Conservation (phyloP, 2,329 filamentous ascomycete species). For the Chaetomiaceae sp. region DNA sequence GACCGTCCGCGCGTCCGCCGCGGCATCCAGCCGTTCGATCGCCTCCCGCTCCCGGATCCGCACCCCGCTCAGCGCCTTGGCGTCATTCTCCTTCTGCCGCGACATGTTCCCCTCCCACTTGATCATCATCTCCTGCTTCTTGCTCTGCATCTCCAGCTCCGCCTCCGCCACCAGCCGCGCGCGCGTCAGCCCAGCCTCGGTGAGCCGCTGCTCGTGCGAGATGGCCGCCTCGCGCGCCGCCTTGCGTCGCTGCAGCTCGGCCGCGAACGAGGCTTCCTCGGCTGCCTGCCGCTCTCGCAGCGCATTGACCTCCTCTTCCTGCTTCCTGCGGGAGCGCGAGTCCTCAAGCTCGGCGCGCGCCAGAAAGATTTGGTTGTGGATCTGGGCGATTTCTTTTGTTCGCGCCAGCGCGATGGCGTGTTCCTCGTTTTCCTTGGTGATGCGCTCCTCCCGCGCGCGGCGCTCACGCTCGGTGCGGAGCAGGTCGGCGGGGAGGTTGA, state of each 20-base stretch:
- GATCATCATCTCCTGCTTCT: slow-evolving; percentile 41
- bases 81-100: slow-evolving; percentile 44
- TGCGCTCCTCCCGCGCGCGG: slow-evolving; percentile 42
- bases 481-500: slow-evolving; percentile 50
- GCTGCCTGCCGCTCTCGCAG: slow-evolving; percentile 43
- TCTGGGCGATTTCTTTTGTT: slow-evolving; percentile 47
- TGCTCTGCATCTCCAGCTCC: slow-evolving; percentile 44
- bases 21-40: slow-evolving; percentile 45
- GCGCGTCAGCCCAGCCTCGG: slow-evolving; percentile 43
- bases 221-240: slow-evolving; percentile 37
- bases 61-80: slow-evolving; percentile 47
- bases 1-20: slow-evolving; percentile 43
- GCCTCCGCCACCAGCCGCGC: slow-evolving; percentile 43
- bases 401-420: slow-evolving; percentile 46
- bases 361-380: slow-evolving; percentile 48
- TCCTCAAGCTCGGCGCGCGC: slow-evolving; percentile 51
- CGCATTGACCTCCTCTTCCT: slow-evolving; percentile 42
- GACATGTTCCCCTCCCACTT: slow-evolving; percentile 47
- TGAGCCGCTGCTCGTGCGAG: slow-evolving; percentile 45
- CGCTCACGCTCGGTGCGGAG: slow-evolving; percentile 48
- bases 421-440: slow-evolving; percentile 45
- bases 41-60: slow-evolving; percentile 49
- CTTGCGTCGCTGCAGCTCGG: slow-evolving; percentile 35
- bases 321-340: slow-evolving; percentile 43
- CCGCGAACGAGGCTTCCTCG: slow-evolving; percentile 43